phyloP scores from a whole-genome alignment of 2,329 filamentous ascomycete genomes.

The Talaromyces sp. region DNA sequence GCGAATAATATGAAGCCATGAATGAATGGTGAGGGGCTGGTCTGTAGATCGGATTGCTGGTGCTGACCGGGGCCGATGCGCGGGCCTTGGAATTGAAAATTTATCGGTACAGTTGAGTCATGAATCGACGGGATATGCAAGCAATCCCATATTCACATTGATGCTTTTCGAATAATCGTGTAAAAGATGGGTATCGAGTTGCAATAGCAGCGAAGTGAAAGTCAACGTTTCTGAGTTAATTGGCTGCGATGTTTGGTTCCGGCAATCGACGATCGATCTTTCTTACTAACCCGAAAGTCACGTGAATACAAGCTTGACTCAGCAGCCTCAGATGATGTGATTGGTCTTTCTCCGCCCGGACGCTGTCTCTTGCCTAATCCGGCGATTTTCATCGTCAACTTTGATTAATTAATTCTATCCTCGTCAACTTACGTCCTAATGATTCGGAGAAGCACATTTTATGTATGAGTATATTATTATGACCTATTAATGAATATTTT shows the following conservation, averaged over 20 bases:
- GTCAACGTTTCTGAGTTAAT: neutral
- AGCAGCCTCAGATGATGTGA: neutral
- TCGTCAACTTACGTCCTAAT: neutral
- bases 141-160: neutral
- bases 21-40: neutral
- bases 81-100: neutral
- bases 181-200: slow-evolving; percentile 18
- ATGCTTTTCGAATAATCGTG: neutral
- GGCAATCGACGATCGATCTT: slow-evolving; percentile 1
- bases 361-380: slow-evolving; percentile 23
- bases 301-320: neutral
- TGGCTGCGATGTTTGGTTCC: neutral
- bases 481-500: neutral
- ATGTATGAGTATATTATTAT: neutral
- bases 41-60: neutral
- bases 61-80: neutral
- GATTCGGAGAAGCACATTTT: neutral
- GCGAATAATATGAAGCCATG: slow-evolving; percentile 16
- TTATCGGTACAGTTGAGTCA: neutral
- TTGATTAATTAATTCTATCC: neutral
- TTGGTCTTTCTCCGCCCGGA: neutral
- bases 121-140: neutral
- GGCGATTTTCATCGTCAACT: neutral
- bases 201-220: neutral
- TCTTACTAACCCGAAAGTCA: neutral